Evolutionary conservation across 164 flowering plant genomes (phyloP), one percentile per base, ranked within the genome.

Genomic region (Dillenia suffruticosa): DNA sequence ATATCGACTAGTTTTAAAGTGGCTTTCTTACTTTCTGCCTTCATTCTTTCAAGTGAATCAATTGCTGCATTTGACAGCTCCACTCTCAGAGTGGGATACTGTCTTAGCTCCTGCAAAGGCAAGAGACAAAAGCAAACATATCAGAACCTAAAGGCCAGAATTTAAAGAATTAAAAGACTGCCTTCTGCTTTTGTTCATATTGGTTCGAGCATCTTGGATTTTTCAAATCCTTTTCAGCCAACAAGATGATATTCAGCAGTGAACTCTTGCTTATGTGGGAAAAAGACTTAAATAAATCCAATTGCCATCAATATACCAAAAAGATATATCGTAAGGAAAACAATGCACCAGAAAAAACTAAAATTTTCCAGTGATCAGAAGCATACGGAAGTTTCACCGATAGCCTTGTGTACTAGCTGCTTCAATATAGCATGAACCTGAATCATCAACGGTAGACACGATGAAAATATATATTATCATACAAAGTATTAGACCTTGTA

Each of bases 1-100:
- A 93, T 93, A 50, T 90, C 96, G 51, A 93, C 98, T 49, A 93
- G 77, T 76, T 83, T 77, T n/a, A 90, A 81, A 47, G 98, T 77
- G 49, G 98, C 85, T 73, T 78, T 88, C 76, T 69, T 87, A 82
- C 98, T 93, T 71, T 84, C 89, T 8, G 85, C 96, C 65, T 80
- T 73, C 92, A 90, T 84, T 73, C 92, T 81, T 9, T 93, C 98
- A 52, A 93, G 73, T 49, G 96, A 74, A 7, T 87, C 98, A 63
- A 54, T 26, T 24, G 97, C 97, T 19, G 98, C 98, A 72, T 80
- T 83, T 32, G 63, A 59, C 43, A 93, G 87, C 80, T 90, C 98
- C 54, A 73, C 77, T 49, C 80, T 67, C 19, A 76, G 74, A 67
- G 68, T 56, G 16, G 80, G 80, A 59, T 87, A 93, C 66, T 90